Percentiles rank a stretch among this genome's conserved stretches.
Evolutionary conservation across 495 filamentous ascomycete genomes (phyloP).

Genomic region (Penicillium turbatum): DNA sequence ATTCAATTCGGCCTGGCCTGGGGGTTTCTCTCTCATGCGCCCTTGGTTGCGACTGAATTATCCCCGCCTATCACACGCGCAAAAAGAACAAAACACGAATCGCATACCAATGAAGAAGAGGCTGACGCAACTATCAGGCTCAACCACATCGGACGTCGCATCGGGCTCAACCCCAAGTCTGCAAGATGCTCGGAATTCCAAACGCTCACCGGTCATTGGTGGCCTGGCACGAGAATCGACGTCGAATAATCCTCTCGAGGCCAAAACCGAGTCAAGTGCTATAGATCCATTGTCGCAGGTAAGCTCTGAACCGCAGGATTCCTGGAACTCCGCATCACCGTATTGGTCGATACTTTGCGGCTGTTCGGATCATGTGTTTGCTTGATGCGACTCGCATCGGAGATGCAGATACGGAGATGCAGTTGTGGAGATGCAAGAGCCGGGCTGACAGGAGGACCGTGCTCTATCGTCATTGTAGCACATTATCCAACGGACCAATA

Average conservation of each 20-base stretch:
- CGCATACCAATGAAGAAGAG: too few relatives aligned
- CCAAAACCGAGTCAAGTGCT: constrained; percentile 35
- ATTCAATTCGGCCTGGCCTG: neutral
- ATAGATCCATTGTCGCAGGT: constrained; percentile 58
- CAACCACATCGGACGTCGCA: constrained; percentile 31
- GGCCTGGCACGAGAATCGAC: constrained; percentile 27
- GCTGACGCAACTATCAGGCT: constrained; percentile 22
- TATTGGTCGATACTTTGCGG: neutral
- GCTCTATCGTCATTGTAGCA: constrained; percentile 42
- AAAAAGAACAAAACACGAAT: neutral
- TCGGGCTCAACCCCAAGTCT: constrained; percentile 36
- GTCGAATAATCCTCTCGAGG: constrained; percentile 29
- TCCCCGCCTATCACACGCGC: neutral
- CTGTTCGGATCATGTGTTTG: constrained; percentile 1
- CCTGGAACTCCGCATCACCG: constrained; percentile 1
- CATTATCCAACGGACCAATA: constrained; percentile 80
- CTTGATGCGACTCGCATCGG: constrained; percentile 12
- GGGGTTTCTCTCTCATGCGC: constrained; percentile 1
- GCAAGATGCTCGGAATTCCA: constrained; percentile 30
- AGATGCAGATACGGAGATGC: constrained; percentile 12
- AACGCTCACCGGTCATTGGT: constrained; percentile 15
- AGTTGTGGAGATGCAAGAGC: constrained; percentile 4
- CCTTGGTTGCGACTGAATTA: neutral
- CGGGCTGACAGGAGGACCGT: constrained; percentile 9
- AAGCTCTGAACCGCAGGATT: constrained; percentile 15